Evolutionary conservation across 2,329 filamentous ascomycete species (phyloP), one percentile per base, ranked within the genome.

Genomic region (Claviceps digitariae): DNA sequence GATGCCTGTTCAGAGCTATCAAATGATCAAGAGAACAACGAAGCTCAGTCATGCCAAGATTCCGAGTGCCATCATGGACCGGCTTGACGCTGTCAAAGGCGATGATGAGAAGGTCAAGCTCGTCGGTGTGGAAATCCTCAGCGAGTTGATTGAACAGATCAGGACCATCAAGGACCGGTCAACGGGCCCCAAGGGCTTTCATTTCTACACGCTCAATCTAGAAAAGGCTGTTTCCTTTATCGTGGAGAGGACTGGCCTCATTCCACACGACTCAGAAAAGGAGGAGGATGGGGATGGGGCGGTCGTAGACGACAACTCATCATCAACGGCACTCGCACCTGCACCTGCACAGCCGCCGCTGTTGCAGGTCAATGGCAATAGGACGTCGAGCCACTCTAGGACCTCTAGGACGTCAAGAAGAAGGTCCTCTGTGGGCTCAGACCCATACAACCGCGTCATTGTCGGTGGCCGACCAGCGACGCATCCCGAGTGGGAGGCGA

Each of bases 1-100:
- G 62, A 96, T 98, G 90, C 93, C 93, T 13, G 90, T 98, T 51
- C 93, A 98, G 71, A 94, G 87, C 70, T 97, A 95, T 69, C 88
- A 95, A 67, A 97, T 95, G 74, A 81, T 98, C 62, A 89, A 89
- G 63, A 77, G 93, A 57, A 95, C 91, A 34, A 91, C 90, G 25
- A 98, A 97, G 71, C 78, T 98, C 45, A 95, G 90, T 66, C 90
- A 96, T 67, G 91, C 90, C 48, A 83, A 79, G 57, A 76, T 97
- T 46, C 93, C 93, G 0, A 72, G 78, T 1, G 70, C 77, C 15
- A 78, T 96, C 31, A 74, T 91, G 64, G 73, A 75, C 13, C 81
- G 87, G 25, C 73, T 93, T 44, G 83, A 89, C 57, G 75, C 75
- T 0, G 86, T 90, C 46, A 87, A 83, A 67, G 82, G 81, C 41